Conservation (phyloP, 2,329 filamentous ascomycete species). For the Coniochaeta hoffmannii region DNA sequence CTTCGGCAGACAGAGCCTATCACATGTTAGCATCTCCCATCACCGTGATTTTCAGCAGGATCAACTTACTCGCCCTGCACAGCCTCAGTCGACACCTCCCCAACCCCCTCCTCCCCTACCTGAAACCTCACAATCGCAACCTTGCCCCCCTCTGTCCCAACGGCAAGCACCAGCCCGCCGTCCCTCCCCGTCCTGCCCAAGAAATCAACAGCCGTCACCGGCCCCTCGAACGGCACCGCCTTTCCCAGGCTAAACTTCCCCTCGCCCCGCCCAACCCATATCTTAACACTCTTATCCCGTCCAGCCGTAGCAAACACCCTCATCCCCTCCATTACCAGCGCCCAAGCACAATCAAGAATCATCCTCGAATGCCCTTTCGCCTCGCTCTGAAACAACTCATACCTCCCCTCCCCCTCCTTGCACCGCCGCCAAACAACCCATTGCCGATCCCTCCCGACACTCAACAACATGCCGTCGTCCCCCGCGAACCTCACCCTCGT, state of each 20-base stretch:
- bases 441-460: conserved; percentile 84
- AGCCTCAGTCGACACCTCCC: conserved; percentile 25
- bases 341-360: conserved; percentile 87
- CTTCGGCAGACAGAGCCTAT: conserved; percentile 47
- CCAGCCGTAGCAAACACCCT: conserved; percentile 76
- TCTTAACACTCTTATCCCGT: conserved; percentile 75
- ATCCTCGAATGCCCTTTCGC: conserved; percentile 85
- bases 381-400: conserved; percentile 55
- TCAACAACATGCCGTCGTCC: conserved; percentile 70
- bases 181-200: conserved; percentile 26
- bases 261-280: conserved; percentile 47
- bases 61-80: conserved; percentile 13
- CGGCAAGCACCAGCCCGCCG: conserved; percentile 36
- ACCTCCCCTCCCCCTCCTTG: conserved; percentile 31
- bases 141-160: conserved; percentile 49
- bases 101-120: conserved; percentile 19
- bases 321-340: conserved; percentile 39
- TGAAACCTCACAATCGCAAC: conserved; percentile 36
- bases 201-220: conserved; percentile 69
- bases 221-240: conserved; percentile 45
- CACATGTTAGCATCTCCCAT: not conserved
- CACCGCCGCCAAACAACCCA: conserved; percentile 68
- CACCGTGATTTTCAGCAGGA: not conserved
- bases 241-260: conserved; percentile 42
- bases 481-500: conserved; percentile 72